phyloP scores from a whole-genome alignment of 345 rosid genomes.

The Euphorbia tirucalli region DNA sequence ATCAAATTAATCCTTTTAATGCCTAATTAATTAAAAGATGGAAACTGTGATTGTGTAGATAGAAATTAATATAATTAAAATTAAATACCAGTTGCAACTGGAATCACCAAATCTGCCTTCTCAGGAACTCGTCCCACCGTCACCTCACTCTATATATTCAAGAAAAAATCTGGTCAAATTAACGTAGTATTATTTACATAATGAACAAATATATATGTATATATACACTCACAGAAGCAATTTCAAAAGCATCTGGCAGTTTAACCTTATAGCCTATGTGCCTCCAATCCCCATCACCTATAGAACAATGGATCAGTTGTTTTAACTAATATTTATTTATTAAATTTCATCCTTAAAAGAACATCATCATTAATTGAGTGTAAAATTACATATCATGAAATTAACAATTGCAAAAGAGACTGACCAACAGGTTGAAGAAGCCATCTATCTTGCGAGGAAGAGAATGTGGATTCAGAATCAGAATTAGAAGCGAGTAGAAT shows the following conservation, averaged over 20 bases:
- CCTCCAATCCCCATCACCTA: constrained; percentile 86
- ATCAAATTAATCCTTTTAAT: constrained; percentile 1
- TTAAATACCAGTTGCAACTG: constrained; percentile 73
- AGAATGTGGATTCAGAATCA: constrained; percentile 33
- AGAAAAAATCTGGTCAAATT: no score
- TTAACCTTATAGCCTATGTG: constrained; percentile 74
- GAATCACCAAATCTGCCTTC: constrained; percentile 84
- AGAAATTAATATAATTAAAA: neutral
- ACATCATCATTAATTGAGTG: no score
- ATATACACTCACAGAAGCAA: constrained; percentile 51
- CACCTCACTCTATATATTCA: constrained; percentile 45
- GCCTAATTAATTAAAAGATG: no score
- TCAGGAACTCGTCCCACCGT: constrained; percentile 76
- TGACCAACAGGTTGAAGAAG: constrained; percentile 84
- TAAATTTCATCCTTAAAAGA: no score
- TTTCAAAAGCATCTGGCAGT: constrained; percentile 80
- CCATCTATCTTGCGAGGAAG: constrained; percentile 53
- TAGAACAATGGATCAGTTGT: no score
- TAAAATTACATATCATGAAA: no score
- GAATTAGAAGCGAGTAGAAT: constrained; percentile 42
- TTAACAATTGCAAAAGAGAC: constrained; percentile 1
- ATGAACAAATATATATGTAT: neutral
- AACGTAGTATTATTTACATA: neutral
- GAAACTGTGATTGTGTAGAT: neutral
- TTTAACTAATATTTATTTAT: no score